Evolutionary conservation across 75 land plant species (phyloP).

Genomic region (Selaginella moellendorffii): DNA sequence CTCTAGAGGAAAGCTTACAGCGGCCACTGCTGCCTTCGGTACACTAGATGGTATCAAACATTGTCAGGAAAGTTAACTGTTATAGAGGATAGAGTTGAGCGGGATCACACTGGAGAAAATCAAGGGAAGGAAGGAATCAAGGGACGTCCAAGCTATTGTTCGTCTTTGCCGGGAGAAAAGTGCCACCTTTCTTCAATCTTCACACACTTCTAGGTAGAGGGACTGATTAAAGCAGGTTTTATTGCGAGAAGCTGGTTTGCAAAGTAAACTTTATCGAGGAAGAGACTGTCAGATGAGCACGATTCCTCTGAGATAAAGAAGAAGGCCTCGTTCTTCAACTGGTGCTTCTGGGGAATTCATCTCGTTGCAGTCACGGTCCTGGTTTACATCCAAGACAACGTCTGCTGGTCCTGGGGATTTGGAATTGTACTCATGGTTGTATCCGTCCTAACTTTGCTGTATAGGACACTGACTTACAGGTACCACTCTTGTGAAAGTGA

Average conservation of each 20-base stretch:
- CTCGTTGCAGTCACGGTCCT: conserved; percentile 24
- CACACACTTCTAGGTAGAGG: conserved; percentile 62
- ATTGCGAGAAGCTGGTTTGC: conserved; percentile 54
- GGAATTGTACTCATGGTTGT: conserved; percentile 19
- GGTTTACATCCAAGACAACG: conserved; percentile 25
- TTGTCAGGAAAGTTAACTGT: too few species aligned
- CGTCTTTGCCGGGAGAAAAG: not conserved
- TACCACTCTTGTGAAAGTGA: too few species aligned
- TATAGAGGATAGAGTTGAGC: too few species aligned
- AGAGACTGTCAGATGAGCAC: conserved; percentile 39
- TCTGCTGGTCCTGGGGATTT: conserved; percentile 32
- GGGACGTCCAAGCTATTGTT: not conserved
- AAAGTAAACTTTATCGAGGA: conserved; percentile 68
- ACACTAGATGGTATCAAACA: too few species aligned
- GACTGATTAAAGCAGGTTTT: conserved; percentile 51
- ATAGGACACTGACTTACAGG: too few species aligned
- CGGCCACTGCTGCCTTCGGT: too few species aligned
- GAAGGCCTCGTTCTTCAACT: conserved; percentile 32
- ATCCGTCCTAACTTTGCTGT: too few species aligned
- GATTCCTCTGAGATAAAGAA: conserved; percentile 16
- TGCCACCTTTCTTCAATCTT: conserved; percentile 51
- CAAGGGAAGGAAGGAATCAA: too few species aligned
- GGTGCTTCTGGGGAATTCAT: conserved; percentile 39
- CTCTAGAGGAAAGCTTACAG: conserved; percentile 82
- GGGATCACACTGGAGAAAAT: too few species aligned